Percentiles rank a stretch among this genome's conserved stretches.
These are phyloP conservation scores for Colletotrichum abscissum DNA, from an alignment of 2,329 filamentous ascomycete genomes.

Conservation along the genomic window DNA sequence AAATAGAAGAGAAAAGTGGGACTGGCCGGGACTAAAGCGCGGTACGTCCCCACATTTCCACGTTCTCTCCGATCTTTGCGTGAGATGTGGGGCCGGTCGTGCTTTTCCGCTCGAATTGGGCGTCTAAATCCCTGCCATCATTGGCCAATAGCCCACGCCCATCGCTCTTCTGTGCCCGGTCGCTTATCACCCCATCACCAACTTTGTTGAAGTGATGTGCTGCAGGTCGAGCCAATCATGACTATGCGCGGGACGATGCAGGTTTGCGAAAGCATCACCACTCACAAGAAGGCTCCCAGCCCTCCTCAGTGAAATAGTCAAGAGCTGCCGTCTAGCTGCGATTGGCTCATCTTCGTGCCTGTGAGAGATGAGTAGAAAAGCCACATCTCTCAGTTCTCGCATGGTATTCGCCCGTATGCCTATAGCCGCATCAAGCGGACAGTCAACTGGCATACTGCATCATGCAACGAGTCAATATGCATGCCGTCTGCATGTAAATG, in stretches of 20 bases:
- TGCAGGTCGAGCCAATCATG: slow-evolving; percentile 27
- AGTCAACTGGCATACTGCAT: slow-evolving; percentile 27
- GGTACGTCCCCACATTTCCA: background rate
- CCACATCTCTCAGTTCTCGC: slow-evolving; percentile 4
- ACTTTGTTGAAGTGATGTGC: slow-evolving; percentile 17
- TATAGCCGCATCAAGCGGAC: slow-evolving; percentile 22
- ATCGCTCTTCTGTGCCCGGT: slow-evolving; percentile 25
- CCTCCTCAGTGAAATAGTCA: background rate
- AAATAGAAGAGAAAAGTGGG: slow-evolving; percentile 31
- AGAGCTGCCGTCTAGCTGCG: background rate
- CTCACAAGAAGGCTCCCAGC: slow-evolving; percentile 25
- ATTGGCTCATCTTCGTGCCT: slow-evolving; percentile 9
- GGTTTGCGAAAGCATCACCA: slow-evolving; percentile 31
- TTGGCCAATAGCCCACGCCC: slow-evolving; percentile 23
- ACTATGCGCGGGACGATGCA: slow-evolving; percentile 5
- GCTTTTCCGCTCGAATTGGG: slow-evolving; percentile 20
- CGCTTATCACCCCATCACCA: slow-evolving; percentile 35
- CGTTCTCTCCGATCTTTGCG: slow-evolving; percentile 3
- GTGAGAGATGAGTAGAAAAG: slow-evolving; percentile 25
- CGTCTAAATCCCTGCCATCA: slow-evolving; percentile 32
- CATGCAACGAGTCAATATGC: slow-evolving; percentile 34
- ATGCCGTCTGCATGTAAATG: slow-evolving; percentile 30
- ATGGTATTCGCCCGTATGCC: slow-evolving; percentile 28
- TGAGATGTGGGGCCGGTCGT: slow-evolving; percentile 11
- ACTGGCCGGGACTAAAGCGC: slow-evolving; percentile 1